Base-by-base conservation (phyloP, 1,284 basidiomycete genomes). In the Cryptococcus maquisensis region DNA sequence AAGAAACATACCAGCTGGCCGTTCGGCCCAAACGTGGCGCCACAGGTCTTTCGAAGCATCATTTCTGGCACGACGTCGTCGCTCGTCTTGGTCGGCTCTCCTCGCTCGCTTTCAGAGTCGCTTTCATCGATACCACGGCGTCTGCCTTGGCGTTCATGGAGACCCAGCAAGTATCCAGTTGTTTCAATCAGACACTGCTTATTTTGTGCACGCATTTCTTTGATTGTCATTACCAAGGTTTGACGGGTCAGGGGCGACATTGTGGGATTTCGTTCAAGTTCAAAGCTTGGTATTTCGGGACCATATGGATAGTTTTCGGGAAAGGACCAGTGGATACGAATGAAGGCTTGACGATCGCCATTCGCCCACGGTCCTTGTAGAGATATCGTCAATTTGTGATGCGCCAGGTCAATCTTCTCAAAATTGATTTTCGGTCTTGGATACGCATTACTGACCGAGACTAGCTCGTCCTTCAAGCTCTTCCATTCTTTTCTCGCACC, bases 341-440 rank as follows among this genome's bases (percentile, higher is more conserved):
- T 84, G 77, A 75, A 75, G 1, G 73, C 73, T 52, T 65, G 63
- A 12, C 71, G 63, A 82, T 86, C 15, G 78, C 72, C 83, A 54
- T 87, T 86, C 10, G 90, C 90, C 91, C 92, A 95, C 1, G 91
- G 92, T 0, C 90, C 90, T 65, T 91, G 86, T 46, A 96, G 78
- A 8, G 90, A 88, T 51, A 96, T 81, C 2, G 90, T 93, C 62
- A 90, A 90, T 16, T 84, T 87, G 26, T 90, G 82, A 66, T 84
- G 90, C 4, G 81, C 81, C 41, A 93, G 77, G 57, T 93, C 90
- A 52, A 88, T 84, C 87, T 89, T 92, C 69, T 94, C 91, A 40
- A 92, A 83, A 62, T 86, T 88, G 64, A 93, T 84, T 67, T 88
- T 90, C 15, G 84, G 78, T 49, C 69, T 64, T 3, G 83, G 79